phyloP scores from a whole-genome alignment of 257 asterid species.

The Rehmannia glutinosa region DNA sequence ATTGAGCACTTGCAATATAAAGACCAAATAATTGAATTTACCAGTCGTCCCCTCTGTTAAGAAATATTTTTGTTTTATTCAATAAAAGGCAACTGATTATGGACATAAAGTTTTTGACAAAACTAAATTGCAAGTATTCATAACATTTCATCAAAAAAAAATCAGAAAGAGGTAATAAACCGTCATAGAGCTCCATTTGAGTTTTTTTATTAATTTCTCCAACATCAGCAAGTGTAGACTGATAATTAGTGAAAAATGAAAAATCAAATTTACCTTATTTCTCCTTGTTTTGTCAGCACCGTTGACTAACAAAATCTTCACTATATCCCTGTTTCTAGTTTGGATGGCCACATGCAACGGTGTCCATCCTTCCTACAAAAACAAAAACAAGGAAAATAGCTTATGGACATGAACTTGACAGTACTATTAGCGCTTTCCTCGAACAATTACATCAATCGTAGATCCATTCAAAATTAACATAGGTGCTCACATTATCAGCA shows the following conservation, averaged over 20 bases:
- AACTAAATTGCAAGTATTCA: no score
- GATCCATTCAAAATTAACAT: conserved; percentile 5
- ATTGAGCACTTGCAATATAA: background rate
- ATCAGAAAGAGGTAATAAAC: background rate
- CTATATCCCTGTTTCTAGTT: conserved; percentile 77
- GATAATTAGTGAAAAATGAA: no score
- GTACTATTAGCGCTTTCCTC: background rate
- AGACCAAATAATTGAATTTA: background rate
- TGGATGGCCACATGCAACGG: conserved; percentile 89
- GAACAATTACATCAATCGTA: background rate
- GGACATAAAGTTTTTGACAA: background rate
- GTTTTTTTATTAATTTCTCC: background rate
- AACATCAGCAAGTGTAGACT: background rate
- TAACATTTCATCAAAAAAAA: background rate
- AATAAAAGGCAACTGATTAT: background rate
- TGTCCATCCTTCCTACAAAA: conserved; percentile 85
- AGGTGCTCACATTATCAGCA: conserved; percentile 69
- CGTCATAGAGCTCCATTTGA: background rate
- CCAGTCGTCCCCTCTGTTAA: background rate
- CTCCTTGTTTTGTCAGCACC: conserved; percentile 82
- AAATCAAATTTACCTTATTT: conserved; percentile 49
- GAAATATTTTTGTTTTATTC: background rate
- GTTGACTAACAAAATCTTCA: conserved; percentile 61
- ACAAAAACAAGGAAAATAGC: background rate
- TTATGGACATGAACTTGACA: background rate